Evolutionary conservation across 176 grass and related monocot species (phyloP).

Genomic region (Pontederia crassipes): DNA sequence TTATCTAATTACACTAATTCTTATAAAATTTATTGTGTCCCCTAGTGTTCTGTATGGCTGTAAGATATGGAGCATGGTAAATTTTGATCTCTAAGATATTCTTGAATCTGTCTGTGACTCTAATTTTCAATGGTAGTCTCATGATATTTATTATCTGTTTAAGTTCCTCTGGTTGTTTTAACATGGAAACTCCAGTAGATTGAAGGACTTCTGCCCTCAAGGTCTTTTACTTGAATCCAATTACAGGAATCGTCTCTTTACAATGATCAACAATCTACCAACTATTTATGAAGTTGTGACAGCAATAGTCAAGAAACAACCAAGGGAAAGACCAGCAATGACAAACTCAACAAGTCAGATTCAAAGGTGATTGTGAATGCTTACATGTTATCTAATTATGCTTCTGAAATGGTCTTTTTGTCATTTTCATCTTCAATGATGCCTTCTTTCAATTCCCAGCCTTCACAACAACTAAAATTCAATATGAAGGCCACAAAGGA

Average conservation of each 20-base stretch:
- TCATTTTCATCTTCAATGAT: not conserved
- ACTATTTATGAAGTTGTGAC: slow-evolving; percentile 81
- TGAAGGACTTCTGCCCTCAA: too few relatives aligned
- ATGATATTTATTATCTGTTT: too few relatives aligned
- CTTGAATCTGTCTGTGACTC: too few relatives aligned
- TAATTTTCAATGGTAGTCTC: too few relatives aligned
- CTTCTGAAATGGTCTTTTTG: not conserved
- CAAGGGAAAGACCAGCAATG: slow-evolving; percentile 42
- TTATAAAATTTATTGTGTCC: too few relatives aligned
- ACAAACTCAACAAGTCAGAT: slow-evolving; percentile 46
- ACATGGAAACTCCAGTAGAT: too few relatives aligned
- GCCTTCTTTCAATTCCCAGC: not conserved
- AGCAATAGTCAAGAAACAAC: slow-evolving; percentile 48
- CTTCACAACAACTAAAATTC: slow-evolving; percentile 25
- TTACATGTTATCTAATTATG: not conserved
- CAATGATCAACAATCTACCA: slow-evolving; percentile 68
- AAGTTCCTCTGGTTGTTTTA: too few relatives aligned
- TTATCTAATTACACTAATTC: too few relatives aligned
- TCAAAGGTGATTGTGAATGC: slow-evolving; percentile 30
- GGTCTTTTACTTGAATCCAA: not conserved
- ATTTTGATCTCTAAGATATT: too few relatives aligned
- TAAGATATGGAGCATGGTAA: too few relatives aligned
- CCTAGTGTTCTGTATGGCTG: too few relatives aligned
- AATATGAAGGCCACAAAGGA: slow-evolving; percentile 37
- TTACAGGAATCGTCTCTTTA: slow-evolving; percentile 73